Base-by-base conservation (phyloP, 768 basidiomycete species). In the Agrocybe praecox region DNA sequence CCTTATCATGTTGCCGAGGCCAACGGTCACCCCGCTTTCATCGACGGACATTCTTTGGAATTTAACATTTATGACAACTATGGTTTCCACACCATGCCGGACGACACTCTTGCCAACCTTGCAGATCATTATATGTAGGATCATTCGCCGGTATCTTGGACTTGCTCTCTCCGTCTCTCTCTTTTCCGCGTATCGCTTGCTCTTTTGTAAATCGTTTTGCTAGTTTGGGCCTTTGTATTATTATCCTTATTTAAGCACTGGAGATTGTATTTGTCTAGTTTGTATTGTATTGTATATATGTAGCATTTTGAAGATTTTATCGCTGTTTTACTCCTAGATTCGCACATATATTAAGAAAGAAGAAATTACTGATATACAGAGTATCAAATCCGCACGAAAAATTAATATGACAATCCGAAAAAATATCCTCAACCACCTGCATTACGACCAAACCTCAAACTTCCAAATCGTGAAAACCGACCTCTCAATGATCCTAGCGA, bases 401-500 rank as follows among this genome's bases (percentile, higher is more conserved):
- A n/a, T n/a, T n/a, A n/a, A n/a, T n/a, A n/a, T n/a, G n/a, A n/a
- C n/a, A n/a, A n/a, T n/a, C n/a, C n/a, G n/a, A n/a, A n/a, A n/a
- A n/a, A n/a, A n/a, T n/a, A 29, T 5, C 26, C 9, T 29, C 5
- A 29, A 29, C 26, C 9, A 29, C 26, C 26, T 29, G 26, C 65
- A 50, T 81, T 78, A 48, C 87, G 78, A 24, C 86, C 86, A 68
- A 89, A 88, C 60, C 76, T 87, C 17, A 92, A 73, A 65, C 88
- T 91, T 19, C 90, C 89, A 56, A 93, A 86, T 46, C 88, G 82
- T 36, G 89, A 89, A 63, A 92, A 83, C 12, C 90, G 84, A 1
- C 86, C 89, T 67, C 83, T 87, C 47, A 92, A 73, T 3, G 88
- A 89, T 10, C 83, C 81, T 58, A 81, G 76, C 22, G 76, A 85